Conservation (phyloP, 2,329 filamentous ascomycete genomes). For the Tolypocladium pustulatum region DNA sequence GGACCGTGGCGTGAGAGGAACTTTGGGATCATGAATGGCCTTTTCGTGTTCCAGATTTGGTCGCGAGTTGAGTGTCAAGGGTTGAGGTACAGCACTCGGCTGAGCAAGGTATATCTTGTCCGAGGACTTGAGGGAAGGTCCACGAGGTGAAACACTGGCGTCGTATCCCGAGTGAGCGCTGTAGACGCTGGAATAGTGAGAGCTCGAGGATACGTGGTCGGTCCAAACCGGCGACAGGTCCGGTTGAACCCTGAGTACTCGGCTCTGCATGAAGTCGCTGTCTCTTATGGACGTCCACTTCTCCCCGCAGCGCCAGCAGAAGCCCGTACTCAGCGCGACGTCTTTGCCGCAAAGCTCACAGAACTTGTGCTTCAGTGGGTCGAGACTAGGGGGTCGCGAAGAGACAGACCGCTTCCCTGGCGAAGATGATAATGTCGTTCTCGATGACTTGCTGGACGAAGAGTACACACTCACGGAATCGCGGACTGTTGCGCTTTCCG, state of each 20-base stretch:
- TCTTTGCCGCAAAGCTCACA: neutral
- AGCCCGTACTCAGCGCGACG: neutral
- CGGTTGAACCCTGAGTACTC: neutral
- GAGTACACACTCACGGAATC: neutral
- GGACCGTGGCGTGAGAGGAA: neutral
- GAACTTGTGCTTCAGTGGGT: neutral
- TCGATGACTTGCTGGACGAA: neutral
- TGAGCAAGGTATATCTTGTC: neutral
- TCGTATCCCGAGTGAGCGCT: neutral
- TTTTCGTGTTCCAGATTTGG: too few relatives aligned
- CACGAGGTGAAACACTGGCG: neutral
- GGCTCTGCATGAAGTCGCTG: neutral
- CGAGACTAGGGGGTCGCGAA: neutral
- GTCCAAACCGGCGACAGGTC: neutral
- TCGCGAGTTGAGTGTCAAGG: neutral
- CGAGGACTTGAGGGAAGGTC: neutral
- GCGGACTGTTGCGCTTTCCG: neutral
- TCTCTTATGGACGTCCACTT: neutral
- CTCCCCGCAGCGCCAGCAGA: neutral
- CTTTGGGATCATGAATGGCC: neutral
- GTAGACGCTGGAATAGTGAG: neutral
- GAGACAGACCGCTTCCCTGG: neutral
- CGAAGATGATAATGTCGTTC: neutral
- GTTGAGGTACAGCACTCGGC: neutral
- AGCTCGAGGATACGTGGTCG: neutral